Evolutionary conservation across 225 moss, liverwort and hornwort genomes (phyloP).

Genomic region (Pleurozium schreberi): DNA sequence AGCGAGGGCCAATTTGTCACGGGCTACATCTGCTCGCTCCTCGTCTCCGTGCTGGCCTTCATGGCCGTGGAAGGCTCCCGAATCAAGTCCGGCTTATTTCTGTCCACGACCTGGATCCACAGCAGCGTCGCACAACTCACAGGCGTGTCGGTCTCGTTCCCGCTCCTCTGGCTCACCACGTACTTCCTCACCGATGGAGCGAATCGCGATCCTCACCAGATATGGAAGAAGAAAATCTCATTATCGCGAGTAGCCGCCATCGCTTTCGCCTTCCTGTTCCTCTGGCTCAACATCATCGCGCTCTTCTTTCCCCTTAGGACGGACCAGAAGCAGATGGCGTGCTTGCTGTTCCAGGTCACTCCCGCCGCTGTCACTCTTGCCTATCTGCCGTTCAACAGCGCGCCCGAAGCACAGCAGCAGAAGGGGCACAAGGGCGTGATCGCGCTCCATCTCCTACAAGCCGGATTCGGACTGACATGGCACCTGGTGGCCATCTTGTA

Average conservation of each 20-base stretch:
- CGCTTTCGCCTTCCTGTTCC: slow-evolving; percentile 16
- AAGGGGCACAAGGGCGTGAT: slow-evolving; percentile 44
- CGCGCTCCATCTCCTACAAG: slow-evolving; percentile 45
- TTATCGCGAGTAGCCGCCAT: slow-evolving; percentile 26
- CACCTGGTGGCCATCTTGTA: slow-evolving; percentile 31
- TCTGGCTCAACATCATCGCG: slow-evolving; percentile 29
- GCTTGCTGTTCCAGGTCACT: slow-evolving; percentile 11
- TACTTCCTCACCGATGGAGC: slow-evolving; percentile 30
- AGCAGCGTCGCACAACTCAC: slow-evolving; percentile 3
- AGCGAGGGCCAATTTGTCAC: slow-evolving; percentile 20
- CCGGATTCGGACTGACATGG: slow-evolving; percentile 39
- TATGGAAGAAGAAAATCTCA: slow-evolving; percentile 30
- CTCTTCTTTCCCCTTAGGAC: slow-evolving; percentile 33
- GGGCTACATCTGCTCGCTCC: slow-evolving; percentile 23
- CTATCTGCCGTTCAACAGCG: slow-evolving; percentile 19
- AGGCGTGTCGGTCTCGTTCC: slow-evolving; percentile 34
- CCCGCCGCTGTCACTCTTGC: slow-evolving; percentile 4
- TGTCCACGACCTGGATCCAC: slow-evolving; percentile 28
- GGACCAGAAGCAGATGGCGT: slow-evolving; percentile 14
- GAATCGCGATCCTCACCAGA: neutral
- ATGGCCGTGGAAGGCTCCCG: slow-evolving; percentile 58
- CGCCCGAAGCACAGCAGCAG: slow-evolving; percentile 8
- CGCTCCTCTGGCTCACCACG: slow-evolving; percentile 26
- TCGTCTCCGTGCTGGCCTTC: slow-evolving; percentile 29
- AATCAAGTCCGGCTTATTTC: slow-evolving; percentile 3